A percentile compares a stretch with the other conserved stretches of the same genome.
Evolutionary conservation across 495 filamentous ascomycete genomes (phyloP).

Genomic region (Hapsidospora chrysogenum): DNA sequence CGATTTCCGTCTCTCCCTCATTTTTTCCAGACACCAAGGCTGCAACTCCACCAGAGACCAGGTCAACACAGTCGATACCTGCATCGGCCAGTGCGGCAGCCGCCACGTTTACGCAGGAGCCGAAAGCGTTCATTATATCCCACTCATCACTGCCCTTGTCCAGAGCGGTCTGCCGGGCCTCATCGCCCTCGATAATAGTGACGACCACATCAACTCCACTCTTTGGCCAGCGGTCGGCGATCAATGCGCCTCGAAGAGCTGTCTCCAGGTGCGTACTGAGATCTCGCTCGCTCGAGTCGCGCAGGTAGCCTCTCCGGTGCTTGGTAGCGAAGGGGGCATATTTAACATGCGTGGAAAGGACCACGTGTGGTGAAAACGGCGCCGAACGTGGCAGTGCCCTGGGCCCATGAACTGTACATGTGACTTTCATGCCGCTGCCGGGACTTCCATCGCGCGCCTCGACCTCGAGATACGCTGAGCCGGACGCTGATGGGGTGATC

Average conservation of each 20-base stretch:
- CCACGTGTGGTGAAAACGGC: slow-evolving; percentile 76
- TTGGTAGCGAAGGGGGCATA: slow-evolving; percentile 85
- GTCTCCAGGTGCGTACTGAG: slow-evolving; percentile 82
- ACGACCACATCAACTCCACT: slow-evolving; percentile 84
- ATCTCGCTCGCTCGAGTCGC: slow-evolving; percentile 75
- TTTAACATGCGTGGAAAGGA: slow-evolving; percentile 83
- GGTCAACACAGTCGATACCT: slow-evolving; percentile 86
- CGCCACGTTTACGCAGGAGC: slow-evolving; percentile 84
- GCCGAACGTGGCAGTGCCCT: slow-evolving; percentile 78
- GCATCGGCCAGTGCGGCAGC: slow-evolving; percentile 93
- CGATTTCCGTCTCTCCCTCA: slow-evolving; percentile 29
- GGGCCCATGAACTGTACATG: slow-evolving; percentile 84
- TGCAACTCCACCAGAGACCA: slow-evolving; percentile 78
- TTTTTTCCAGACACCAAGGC: slow-evolving; percentile 42
- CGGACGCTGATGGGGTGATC: slow-evolving; percentile 81
- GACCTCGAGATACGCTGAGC: slow-evolving; percentile 87
- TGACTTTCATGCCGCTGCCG: slow-evolving; percentile 62
- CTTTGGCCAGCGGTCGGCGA: slow-evolving; percentile 91
- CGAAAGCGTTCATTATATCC: slow-evolving; percentile 67
- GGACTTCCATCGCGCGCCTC: slow-evolving; percentile 35
- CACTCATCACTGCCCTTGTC: slow-evolving; percentile 46
- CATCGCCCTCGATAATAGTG: slow-evolving; percentile 82
- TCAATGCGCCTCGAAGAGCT: slow-evolving; percentile 73
- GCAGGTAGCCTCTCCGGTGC: slow-evolving; percentile 68
- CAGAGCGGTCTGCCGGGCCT: slow-evolving; percentile 26